Evolutionary conservation across 23 red algal genomes (phyloP).

Genomic region (Gracilariopsis chorda): DNA sequence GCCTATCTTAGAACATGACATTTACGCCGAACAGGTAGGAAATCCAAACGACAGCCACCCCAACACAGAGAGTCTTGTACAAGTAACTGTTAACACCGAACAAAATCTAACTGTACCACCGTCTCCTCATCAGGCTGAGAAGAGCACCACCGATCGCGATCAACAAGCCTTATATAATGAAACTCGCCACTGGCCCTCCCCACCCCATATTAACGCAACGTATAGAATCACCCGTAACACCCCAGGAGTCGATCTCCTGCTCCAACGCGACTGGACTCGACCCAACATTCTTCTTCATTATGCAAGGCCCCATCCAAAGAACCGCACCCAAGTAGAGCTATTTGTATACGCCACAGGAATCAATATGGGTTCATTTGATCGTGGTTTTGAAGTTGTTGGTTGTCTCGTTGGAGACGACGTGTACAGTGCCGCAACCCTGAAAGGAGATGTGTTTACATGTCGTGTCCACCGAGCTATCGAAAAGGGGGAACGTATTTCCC

Average conservation of each 20-base stretch:
- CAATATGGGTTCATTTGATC: slow-evolving; percentile 8
- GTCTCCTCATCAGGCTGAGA: no score
- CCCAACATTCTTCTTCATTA: not conserved
- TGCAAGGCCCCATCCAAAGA: not conserved
- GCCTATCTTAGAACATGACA: no score
- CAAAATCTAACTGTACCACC: no score
- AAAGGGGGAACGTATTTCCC: not conserved
- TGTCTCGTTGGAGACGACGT: slow-evolving; percentile 25
- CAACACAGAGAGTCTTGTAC: no score
- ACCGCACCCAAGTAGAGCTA: slow-evolving; percentile 5
- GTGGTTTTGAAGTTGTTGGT: slow-evolving; percentile 8
- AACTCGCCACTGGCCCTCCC: not conserved
- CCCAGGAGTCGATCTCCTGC: not conserved
- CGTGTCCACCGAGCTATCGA: not conserved
- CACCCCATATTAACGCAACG: not conserved
- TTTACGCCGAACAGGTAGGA: no score
- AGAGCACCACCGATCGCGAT: no score
- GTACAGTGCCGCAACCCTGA: not conserved
- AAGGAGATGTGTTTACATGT: not conserved
- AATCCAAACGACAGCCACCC: no score
- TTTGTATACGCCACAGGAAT: slow-evolving; percentile 37
- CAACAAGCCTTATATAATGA: no score
- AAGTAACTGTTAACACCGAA: not conserved
- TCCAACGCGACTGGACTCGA: not conserved
- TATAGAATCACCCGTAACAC: not conserved